A percentile compares a stretch with the other conserved stretches of the same genome.
phyloP scores from a whole-genome alignment of 2,329 filamentous ascomycete species.

The Epichloe hybrida region DNA sequence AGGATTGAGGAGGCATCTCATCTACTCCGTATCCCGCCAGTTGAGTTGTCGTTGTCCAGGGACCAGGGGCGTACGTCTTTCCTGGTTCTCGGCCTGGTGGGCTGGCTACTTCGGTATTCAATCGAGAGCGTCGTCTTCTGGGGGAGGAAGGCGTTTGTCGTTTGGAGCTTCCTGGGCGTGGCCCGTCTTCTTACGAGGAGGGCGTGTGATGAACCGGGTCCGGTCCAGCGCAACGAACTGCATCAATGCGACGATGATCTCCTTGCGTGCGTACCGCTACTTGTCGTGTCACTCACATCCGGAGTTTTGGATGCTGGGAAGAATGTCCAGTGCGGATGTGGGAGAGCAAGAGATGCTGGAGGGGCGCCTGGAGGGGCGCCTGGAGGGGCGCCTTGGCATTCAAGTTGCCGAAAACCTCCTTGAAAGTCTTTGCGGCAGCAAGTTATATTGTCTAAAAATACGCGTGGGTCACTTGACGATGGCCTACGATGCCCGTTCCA shows the following conservation, averaged over 20 bases:
- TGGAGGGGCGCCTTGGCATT: neutral
- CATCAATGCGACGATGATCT: neutral
- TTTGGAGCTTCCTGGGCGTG: neutral
- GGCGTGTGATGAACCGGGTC: neutral
- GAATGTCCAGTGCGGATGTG: too few species aligned
- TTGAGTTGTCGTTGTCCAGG: neutral
- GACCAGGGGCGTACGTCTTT: neutral
- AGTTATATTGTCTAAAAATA: neutral
- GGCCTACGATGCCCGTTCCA: neutral
- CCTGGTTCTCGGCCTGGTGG: slow-evolving; percentile 5
- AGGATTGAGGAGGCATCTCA: neutral
- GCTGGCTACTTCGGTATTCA: slow-evolving; percentile 6
- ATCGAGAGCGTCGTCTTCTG: slow-evolving; percentile 2
- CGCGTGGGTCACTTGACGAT: neutral
- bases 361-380: too few species aligned
- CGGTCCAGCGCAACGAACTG: neutral
- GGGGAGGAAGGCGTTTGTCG: too few species aligned
- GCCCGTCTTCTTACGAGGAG: neutral
- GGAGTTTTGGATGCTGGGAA: neutral
- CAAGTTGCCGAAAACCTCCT: too few species aligned
- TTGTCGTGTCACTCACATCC: neutral
- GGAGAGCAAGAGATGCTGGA: too few species aligned
- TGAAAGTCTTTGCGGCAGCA: neutral
- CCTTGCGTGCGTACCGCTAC: neutral
- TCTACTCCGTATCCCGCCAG: neutral